phyloP scores from a whole-genome alignment of 2,329 filamentous ascomycete species.

The Aureobasidium zeae region DNA sequence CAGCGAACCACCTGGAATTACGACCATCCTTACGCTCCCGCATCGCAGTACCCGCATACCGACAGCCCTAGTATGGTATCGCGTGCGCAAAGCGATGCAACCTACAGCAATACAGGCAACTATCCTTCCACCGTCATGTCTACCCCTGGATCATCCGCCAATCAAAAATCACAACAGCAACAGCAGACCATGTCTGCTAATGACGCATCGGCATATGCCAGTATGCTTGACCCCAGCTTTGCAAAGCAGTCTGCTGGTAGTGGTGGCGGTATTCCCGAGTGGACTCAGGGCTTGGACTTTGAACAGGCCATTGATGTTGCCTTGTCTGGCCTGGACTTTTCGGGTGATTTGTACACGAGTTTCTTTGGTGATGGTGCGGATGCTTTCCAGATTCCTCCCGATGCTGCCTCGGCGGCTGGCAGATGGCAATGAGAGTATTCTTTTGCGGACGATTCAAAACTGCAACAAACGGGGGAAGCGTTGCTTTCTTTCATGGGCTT shows the following conservation, averaged over 20 bases:
- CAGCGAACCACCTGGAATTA: conserved; percentile 16
- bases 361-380: conserved; percentile 18
- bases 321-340: conserved; percentile 16
- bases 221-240: conserved; percentile 10
- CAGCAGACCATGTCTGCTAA: background rate
- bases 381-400: conserved; percentile 16
- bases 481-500: no score
- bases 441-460: no score
- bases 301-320: conserved; percentile 18
- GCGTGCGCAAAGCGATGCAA: conserved; percentile 5
- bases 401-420: conserved; percentile 1
- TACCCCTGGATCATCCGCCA: background rate
- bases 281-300: conserved; percentile 18
- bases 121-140: conserved; percentile 12
- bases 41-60: conserved; percentile 3
- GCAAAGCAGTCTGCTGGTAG: conserved; percentile 10
- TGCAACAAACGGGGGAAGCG: no score
- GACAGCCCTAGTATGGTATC: background rate
- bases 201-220: conserved; percentile 6
- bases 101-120: background rate
- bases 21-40: conserved; percentile 15
- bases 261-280: no score
- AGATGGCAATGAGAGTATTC: conserved; percentile 2
- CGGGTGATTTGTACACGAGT: conserved; percentile 18
- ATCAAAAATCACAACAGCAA: no score